Base-by-base conservation (phyloP, 306 rosid species). In the Acacia acuminata region DNA sequence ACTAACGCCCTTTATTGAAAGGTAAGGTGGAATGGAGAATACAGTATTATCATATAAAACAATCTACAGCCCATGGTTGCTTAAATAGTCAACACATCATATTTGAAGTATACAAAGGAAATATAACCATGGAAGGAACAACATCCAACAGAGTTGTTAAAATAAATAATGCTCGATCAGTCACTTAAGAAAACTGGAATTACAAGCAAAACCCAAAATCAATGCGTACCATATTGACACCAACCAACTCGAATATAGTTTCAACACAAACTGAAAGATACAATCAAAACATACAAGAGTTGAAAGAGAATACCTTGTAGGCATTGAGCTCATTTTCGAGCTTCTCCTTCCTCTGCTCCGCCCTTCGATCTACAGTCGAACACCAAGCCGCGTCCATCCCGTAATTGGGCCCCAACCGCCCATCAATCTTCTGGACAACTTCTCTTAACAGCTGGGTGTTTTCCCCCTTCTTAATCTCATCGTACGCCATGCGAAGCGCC, bases 401-500 rank as follows among this genome's bases (percentile, higher is more conserved):
- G 30, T 92, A 94, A 42, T 82, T 72, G 2, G 90, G 78, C 2
- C 97, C 97, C 81, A 94, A 78, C 76, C 97, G 83, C 7, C 98
- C 94, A 34, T 83, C 87, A 75, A 94, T 96, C 88, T 88, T 96
- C 87, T 81, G 90, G 81, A 87, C 94, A 2, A 92, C 97, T 45
- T 96, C 99, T 50, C 98, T 86, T 47, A 91, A 88, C 24, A 91
- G 66, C 82, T 92, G 94, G 50, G 99, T 90, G 50, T 96, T 91
- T 90, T 96, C 99, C 1, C 98, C 98, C 88, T 96, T 96, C 95
- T 94, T 94, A 77, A 96, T 91, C 89, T 94, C 99, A n/a, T 94
- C 97, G 83, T 91, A 92, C 8, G 97, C 99, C 93, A 96, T 91
- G 27, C 99, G 94, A 73, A 96, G 97, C 50, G 98, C 97, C 67